Evolutionary conservation across 805 yeast genomes (phyloP), one percentile per base, ranked within the genome.

Genomic region (Ogataea kodamae): DNA sequence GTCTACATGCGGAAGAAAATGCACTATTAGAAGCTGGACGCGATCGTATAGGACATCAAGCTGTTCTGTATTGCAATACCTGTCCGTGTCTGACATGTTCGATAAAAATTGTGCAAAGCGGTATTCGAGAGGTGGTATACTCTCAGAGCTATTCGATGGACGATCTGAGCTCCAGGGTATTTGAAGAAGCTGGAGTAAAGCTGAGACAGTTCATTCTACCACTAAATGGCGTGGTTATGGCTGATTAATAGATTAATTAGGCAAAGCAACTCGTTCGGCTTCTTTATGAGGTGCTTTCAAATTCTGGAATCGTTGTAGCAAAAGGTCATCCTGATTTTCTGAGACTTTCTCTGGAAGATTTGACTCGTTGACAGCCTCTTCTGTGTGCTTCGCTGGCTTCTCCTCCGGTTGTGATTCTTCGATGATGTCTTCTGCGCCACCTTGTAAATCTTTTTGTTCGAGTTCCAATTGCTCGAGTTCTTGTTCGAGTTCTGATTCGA

Each of bases 81-180:
- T 85, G 98, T 52, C 99, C 99, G 0, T 92, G 99, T 55, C 65
- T 92, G 39, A 92, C 98, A 0, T 92, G 99, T 55, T 79, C 95
- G 5, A 87, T 92, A 24, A 92, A 92, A 61, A 90, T 92, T 33
- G 95, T 88, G 6, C 99, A 92, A 60, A 70, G 82, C 45, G 98
- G 98, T 1, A 79, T 92, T 26, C 70, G 65, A 10, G 96, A 89
- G 56, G 98, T 92, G 6, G 95, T 92, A 3, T 92, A 90, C 52
- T 85, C 95, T 6, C 94, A 85, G 57, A 76, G 86, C 39, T 92
- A 92, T 55, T 79, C 88, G 25, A 92, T 92, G 97, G 98, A 92
- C 55, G 74, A 65, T 7, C 66, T 70, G n/a, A 77, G 90, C 16
- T 80, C 78, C 29, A 62, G 66, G 30, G 90, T 92, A 0, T 68